Evolutionary conservation across 345 rosid genomes (phyloP).

Genomic region (Firmiana major): DNA sequence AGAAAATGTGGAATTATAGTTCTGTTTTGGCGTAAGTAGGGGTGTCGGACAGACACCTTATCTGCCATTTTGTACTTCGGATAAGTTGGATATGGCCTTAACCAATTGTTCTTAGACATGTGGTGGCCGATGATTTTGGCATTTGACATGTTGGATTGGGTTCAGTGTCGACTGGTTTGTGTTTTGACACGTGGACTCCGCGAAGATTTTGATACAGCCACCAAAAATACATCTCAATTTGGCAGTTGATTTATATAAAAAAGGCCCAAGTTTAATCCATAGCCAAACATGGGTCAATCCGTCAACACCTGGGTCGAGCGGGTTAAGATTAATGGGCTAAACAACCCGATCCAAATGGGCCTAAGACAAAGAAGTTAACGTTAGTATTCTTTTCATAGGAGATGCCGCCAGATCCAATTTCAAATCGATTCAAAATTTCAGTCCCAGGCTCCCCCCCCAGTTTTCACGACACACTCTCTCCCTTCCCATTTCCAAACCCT

Average conservation of each 20-base stretch:
- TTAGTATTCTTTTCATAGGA: not conserved
- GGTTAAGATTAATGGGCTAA: not conserved
- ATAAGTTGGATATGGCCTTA: constrained; percentile 44
- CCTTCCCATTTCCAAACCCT: constrained; percentile 23
- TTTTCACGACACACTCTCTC: constrained; percentile 13
- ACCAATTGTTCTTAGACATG: constrained; percentile 30
- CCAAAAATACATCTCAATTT: too few relatives aligned
- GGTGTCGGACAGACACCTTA: constrained; percentile 28
- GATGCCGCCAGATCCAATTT: constrained; percentile 36
- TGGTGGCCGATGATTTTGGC: not conserved
- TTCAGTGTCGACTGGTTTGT: not conserved
- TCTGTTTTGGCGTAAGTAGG: constrained; percentile 3
- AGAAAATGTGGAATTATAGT: constrained; percentile 35
- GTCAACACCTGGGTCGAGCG: not conserved
- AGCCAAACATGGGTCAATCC: not conserved
- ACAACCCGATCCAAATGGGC: constrained; percentile 8
- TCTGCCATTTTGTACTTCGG: constrained; percentile 39
- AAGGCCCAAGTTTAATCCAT: not conserved
- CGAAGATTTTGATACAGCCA: not conserved
- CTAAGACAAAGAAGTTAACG: not conserved
- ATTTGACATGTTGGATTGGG: constrained; percentile 35
- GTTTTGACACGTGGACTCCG: constrained; percentile 32
- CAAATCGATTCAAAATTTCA: constrained; percentile 43
- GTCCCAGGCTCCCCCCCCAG: not conserved
- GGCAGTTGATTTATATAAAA: not conserved